Base-by-base conservation (phyloP, 208 protist species). In the Vickermania spadyakhi region DNA sequence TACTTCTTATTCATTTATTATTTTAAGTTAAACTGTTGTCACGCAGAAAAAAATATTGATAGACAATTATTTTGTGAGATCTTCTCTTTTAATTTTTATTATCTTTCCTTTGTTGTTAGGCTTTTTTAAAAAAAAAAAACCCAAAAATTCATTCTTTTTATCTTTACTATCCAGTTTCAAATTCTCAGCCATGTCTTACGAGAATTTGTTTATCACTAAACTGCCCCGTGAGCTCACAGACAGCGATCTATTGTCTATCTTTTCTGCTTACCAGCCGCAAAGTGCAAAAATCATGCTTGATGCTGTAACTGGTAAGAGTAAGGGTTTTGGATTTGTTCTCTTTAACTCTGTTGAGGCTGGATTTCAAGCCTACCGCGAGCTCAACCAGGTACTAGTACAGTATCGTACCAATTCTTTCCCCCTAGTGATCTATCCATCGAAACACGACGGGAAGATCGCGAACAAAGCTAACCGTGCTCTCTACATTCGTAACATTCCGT, bases 291-390 rank as follows among this genome's bases (percentile, higher is more conserved):
- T 95, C 49, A 77, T 84, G 70, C 73, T 96, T 25, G 82, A 87
- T 14, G 78, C 94, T 14, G 86, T 87, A 49, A 91, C 80, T 2
- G 93, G 91, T 11, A 86, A 84, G 49, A 92, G 79, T 56, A 84
- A 89, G 42, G 89, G 96, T 29, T 98, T 98, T 64, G 97, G 94
- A 57, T 99, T 98, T 68, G 94, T 98, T 14, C 92, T 96, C 58
- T 98, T 97, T 67, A 77, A 90, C 18, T 73, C 68, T 2, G 73
- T 85, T 49, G 92, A 96, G 30, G 75, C 72, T 4, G 96, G 96
- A 7, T 58, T 73, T 13, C 75, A 70, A 49, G 89, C 86, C 3
- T 81, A 89, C 60, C 56, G 79, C 27, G 70, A 66, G 1, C 61
- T 92, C 31, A 86, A 91, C 60, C 72, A 71, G 1, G 84, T 72